Evolutionary conservation across 192 early-diverging fungal species (phyloP).

Genomic region (Umbelopsis sp.): DNA sequence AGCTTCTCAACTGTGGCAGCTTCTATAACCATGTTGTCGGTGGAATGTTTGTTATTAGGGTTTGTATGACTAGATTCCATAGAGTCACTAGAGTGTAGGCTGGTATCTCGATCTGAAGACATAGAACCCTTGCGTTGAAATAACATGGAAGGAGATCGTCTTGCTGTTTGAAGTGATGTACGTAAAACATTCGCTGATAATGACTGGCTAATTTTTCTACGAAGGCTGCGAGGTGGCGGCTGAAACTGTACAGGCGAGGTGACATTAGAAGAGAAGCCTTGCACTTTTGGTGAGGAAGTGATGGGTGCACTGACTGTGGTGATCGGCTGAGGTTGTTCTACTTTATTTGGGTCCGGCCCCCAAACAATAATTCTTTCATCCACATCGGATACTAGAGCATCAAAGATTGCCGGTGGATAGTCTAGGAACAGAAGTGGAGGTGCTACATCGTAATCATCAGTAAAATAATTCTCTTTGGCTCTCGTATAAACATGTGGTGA

Average conservation of each 20-base stretch:
- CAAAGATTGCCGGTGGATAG: slow-evolving; percentile 39
- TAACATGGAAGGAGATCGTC: neutral
- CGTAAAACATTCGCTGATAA: neutral
- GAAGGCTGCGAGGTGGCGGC: neutral
- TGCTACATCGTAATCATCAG: slow-evolving; percentile 20
- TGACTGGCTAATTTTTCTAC: neutral
- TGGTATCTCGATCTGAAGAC: neutral
- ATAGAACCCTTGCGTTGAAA: too few species aligned
- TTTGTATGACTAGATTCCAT: neutral
- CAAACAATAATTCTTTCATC: slow-evolving; percentile 39
- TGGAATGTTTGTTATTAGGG: neutral
- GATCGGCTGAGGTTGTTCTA: neutral
- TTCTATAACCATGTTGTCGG: slow-evolving; percentile 25
- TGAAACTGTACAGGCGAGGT: neutral
- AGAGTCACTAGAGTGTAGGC: neutral
- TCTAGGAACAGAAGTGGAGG: slow-evolving; percentile 32
- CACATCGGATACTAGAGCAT: slow-evolving; percentile 33
- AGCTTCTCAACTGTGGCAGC: slow-evolving; percentile 63
- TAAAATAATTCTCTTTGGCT: neutral
- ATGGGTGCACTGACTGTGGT: neutral
- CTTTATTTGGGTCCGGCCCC: slow-evolving; percentile 39
- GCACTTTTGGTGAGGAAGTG: neutral
- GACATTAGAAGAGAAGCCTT: slow-evolving; percentile 6
- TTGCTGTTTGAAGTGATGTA: neutral
- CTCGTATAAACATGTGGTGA: neutral